A percentile compares a stretch with the other conserved stretches of the same genome.
Conservation (phyloP, 345 rosid species). For the Aquilaria malaccensis region DNA sequence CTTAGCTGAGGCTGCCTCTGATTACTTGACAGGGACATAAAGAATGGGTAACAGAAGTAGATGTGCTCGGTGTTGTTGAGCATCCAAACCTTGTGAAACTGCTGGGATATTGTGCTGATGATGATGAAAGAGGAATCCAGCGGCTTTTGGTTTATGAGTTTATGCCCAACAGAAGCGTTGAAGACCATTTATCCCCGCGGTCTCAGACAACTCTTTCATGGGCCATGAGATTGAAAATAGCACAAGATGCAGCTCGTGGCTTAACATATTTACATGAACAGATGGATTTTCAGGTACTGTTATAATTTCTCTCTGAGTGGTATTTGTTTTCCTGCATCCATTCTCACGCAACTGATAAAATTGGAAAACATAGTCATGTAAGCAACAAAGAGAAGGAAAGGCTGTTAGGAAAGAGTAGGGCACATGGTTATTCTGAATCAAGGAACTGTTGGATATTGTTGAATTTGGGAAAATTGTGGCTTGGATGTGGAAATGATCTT, state of each 20-base stretch:
- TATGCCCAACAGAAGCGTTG: slow-evolving; percentile 80
- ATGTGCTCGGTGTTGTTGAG: slow-evolving; percentile 81
- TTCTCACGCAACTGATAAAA: too few species aligned
- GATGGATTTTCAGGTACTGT: slow-evolving; percentile 82
- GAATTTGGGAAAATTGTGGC: too few species aligned
- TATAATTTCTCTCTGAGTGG: not conserved
- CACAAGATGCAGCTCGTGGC: slow-evolving; percentile 90
- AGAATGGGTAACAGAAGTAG: slow-evolving; percentile 92
- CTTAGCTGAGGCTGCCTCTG: slow-evolving; percentile 5
- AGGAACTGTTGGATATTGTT: too few species aligned
- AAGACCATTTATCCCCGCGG: slow-evolving; percentile 47
- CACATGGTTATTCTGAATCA: too few species aligned
- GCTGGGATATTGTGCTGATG: slow-evolving; percentile 88
- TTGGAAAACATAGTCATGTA: too few species aligned
- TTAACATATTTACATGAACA: slow-evolving; percentile 74
- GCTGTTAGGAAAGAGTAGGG: too few species aligned
- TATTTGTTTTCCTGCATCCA: too few species aligned
- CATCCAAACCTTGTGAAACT: slow-evolving; percentile 85
- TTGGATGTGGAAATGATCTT: too few species aligned
- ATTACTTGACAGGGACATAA: slow-evolving; percentile 68
- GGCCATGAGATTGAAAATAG: slow-evolving; percentile 75
- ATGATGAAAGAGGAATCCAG: slow-evolving; percentile 90
- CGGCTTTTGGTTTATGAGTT: slow-evolving; percentile 78
- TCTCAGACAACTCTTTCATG: slow-evolving; percentile 60
- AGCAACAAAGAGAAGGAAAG: too few species aligned